Conservation (phyloP, 768 basidiomycete species). For the Mycena rebaudengoi region DNA sequence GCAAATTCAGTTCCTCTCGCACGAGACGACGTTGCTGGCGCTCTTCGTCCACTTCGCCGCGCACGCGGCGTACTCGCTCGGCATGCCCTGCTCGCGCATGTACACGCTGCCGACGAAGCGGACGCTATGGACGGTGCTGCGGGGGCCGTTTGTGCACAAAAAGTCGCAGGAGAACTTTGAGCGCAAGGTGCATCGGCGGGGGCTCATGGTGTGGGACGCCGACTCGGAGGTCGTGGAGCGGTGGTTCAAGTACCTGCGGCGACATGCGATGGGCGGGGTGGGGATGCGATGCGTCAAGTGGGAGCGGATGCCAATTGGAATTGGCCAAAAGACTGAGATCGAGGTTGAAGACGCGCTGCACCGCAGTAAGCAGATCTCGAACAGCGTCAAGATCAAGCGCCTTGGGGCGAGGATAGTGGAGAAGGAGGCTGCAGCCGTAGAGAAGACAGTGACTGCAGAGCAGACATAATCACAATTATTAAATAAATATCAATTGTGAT, state of each 20-base stretch:
- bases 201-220: conserved; percentile 92
- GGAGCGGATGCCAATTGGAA: conserved; percentile 69
- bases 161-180: conserved; percentile 97
- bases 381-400: conserved; percentile 44
- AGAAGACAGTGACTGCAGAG: too few relatives aligned
- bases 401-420: conserved; percentile 52
- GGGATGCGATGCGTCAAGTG: conserved; percentile 86
- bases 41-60: conserved; percentile 86
- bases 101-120: conserved; percentile 77
- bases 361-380: conserved; percentile 30
- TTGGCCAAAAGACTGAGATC: conserved; percentile 40
- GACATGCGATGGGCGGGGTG: conserved; percentile 84
- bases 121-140: conserved; percentile 84
- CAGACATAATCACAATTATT: too few relatives aligned
- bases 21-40: conserved; percentile 71
- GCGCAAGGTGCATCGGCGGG: conserved; percentile 81
- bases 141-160: conserved; percentile 91
- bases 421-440: too few relatives aligned
- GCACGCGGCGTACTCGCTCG: conserved; percentile 87
- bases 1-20: conserved; percentile 82
- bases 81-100: conserved; percentile 76
- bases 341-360: conserved; percentile 37
- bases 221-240: conserved; percentile 78
- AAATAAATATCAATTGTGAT: too few relatives aligned
- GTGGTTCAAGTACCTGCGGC: conserved; percentile 82